A percentile compares a stretch with the other conserved stretches of the same genome.
Conservation (phyloP, 2,329 filamentous ascomycete species). For the Tolypocladium cylindrosporum region DNA sequence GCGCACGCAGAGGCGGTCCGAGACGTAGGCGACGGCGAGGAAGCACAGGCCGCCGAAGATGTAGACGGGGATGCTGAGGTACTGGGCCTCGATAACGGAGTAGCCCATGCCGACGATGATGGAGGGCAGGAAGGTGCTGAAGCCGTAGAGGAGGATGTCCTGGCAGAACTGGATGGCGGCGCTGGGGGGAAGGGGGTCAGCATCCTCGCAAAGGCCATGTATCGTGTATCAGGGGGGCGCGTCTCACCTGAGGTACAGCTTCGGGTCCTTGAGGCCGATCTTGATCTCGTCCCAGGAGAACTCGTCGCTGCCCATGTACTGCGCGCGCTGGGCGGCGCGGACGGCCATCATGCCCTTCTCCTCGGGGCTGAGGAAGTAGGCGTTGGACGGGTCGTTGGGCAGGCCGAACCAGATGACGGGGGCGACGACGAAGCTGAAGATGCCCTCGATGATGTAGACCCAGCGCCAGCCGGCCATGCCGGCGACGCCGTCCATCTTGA, state of each 20-base stretch:
- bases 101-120: constrained; percentile 45
- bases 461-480: constrained; percentile 37
- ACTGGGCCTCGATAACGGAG: constrained; percentile 37
- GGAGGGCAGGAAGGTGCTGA: constrained; percentile 46
- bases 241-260: constrained; percentile 36
- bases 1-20: constrained; percentile 28
- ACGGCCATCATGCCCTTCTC: constrained; percentile 40
- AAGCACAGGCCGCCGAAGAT: constrained; percentile 36
- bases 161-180: constrained; percentile 40
- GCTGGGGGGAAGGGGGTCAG: constrained; percentile 3
- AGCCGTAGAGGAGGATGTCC: constrained; percentile 44
- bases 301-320: constrained; percentile 37
- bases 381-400: constrained; percentile 33
- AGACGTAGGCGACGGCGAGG: constrained; percentile 32
- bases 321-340: constrained; percentile 30
- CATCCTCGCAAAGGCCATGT: background rate
- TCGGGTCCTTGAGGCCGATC: constrained; percentile 37
- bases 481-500: constrained; percentile 34
- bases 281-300: constrained; percentile 41
- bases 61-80: constrained; percentile 48
- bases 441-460: constrained; percentile 41
- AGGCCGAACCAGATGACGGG: constrained; percentile 34
- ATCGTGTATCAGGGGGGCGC: background rate
- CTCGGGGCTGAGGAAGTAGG: constrained; percentile 36
- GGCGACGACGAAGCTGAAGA: constrained; percentile 30